A percentile compares a stretch with the other conserved stretches of the same genome.
These are phyloP conservation scores for Golubevia pallescens DNA, from an alignment of 1,284 basidiomycete genomes.

Conservation along the genomic window DNA sequence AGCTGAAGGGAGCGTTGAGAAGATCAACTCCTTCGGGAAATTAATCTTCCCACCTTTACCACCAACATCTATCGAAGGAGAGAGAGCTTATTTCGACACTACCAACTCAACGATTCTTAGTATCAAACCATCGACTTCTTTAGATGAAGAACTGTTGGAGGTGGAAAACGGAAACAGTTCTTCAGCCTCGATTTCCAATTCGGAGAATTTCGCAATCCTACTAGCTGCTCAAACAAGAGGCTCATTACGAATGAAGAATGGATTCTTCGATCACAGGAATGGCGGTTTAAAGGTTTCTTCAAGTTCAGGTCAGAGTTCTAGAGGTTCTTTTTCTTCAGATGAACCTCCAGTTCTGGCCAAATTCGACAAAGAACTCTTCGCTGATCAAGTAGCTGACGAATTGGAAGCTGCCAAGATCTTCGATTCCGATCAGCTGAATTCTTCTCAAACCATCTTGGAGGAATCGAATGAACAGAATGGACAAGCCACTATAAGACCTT, in stretches of 20 bases:
- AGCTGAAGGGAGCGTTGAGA: not conserved
- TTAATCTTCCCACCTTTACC: not conserved
- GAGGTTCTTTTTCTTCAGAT: not conserved
- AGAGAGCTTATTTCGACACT: not conserved
- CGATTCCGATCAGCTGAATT: not conserved
- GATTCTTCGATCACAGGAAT: slow-evolving; percentile 26
- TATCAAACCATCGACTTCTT: slow-evolving; percentile 14
- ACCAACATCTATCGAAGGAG: not conserved
- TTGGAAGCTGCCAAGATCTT: not conserved
- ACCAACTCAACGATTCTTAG: not conserved
- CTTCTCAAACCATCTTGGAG: no score
- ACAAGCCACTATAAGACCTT: no score
- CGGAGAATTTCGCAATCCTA: slow-evolving; percentile 16
- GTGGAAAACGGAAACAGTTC: slow-evolving; percentile 17
- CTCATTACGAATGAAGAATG: slow-evolving; percentile 36
- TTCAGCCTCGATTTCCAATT: slow-evolving; percentile 4
- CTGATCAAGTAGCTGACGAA: not conserved
- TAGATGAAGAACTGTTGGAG: slow-evolving; percentile 28
- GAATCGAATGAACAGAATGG: no score
- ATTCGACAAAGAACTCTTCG: not conserved
- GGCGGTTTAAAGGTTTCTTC: no score
- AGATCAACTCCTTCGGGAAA: slow-evolving; percentile 1
- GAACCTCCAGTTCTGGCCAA: not conserved
- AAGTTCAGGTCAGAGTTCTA: no score
- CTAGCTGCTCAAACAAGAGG: slow-evolving; percentile 20